Conservation (phyloP, 108 stramenopile species). For the Discostella stelligeroides region DNA sequence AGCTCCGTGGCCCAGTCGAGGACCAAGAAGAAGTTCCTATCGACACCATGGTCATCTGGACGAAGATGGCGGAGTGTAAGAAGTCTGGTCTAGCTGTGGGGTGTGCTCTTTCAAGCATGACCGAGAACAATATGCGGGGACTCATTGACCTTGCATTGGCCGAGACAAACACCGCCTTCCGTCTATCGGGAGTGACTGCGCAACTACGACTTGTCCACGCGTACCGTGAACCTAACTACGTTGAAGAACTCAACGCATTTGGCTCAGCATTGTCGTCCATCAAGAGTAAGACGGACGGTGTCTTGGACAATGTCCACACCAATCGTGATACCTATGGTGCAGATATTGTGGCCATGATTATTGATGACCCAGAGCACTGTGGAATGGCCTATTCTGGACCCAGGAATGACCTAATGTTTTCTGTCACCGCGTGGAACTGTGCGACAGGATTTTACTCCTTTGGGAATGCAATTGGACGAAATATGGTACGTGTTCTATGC, state of each 20-base stretch:
- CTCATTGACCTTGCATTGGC: no score
- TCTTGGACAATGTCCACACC: no score
- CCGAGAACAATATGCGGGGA: no score
- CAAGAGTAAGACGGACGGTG: background rate
- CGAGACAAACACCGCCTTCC: constrained; percentile 17
- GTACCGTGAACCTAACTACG: background rate
- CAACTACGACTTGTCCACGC: constrained; percentile 10
- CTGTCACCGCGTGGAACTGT: constrained; percentile 16
- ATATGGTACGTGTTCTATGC: constrained; percentile 16
- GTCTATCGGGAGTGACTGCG: background rate
- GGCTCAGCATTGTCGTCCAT: background rate
- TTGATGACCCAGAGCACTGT: background rate
- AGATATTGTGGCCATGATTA: constrained; percentile 17
- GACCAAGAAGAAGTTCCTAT: background rate
- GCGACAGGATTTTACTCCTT: constrained; percentile 22
- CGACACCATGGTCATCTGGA: no score
- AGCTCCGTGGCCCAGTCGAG: background rate
- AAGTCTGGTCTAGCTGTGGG: no score
- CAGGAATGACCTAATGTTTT: background rate
- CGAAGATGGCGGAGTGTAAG: no score
- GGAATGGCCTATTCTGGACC: background rate
- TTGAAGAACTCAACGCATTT: constrained; percentile 1
- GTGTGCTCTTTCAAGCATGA: no score
- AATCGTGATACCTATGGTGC: constrained; percentile 6
- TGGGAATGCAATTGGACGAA: constrained; percentile 29